Conservation (phyloP, 108 stramenopile genomes). For the Nitzschia sp. region DNA sequence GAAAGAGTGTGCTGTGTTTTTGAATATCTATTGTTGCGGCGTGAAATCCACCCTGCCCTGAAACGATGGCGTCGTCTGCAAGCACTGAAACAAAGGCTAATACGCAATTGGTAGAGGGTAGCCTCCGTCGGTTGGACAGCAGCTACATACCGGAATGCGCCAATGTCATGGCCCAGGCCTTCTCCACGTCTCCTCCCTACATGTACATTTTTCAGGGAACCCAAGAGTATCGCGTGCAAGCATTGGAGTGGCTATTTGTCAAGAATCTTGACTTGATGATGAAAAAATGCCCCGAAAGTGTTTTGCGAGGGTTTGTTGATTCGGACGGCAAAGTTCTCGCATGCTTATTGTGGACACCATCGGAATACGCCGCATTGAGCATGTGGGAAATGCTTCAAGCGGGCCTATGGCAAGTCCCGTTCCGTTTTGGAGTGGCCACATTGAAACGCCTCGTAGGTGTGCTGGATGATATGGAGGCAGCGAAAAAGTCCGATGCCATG, state of each 20-base stretch:
- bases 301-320: slow-evolving; percentile 2
- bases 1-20: too few relatives aligned
- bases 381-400: slow-evolving; percentile 7
- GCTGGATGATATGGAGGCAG: slow-evolving; percentile 3
- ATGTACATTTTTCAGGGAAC: slow-evolving; percentile 13
- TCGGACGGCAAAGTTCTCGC: background rate
- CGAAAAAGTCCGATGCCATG: background rate
- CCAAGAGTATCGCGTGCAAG: slow-evolving; percentile 13
- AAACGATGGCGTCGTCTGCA: too few relatives aligned
- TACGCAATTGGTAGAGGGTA: background rate
- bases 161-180: slow-evolving; percentile 30
- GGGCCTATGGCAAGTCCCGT: slow-evolving; percentile 18
- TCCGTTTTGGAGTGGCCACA: slow-evolving; percentile 16
- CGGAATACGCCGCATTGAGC: background rate
- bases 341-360: slow-evolving; percentile 10
- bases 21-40: too few relatives aligned
- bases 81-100: too few relatives aligned
- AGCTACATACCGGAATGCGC: slow-evolving; percentile 19
- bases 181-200: slow-evolving; percentile 11
- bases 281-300: background rate
- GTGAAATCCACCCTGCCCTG: too few relatives aligned
- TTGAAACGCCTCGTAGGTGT: slow-evolving; percentile 10
- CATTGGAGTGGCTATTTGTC: slow-evolving; percentile 31
- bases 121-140: background rate
- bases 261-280: slow-evolving; percentile 15